phyloP scores from a whole-genome alignment of 2,329 filamentous ascomycete species.

The Epichloe typhina region DNA sequence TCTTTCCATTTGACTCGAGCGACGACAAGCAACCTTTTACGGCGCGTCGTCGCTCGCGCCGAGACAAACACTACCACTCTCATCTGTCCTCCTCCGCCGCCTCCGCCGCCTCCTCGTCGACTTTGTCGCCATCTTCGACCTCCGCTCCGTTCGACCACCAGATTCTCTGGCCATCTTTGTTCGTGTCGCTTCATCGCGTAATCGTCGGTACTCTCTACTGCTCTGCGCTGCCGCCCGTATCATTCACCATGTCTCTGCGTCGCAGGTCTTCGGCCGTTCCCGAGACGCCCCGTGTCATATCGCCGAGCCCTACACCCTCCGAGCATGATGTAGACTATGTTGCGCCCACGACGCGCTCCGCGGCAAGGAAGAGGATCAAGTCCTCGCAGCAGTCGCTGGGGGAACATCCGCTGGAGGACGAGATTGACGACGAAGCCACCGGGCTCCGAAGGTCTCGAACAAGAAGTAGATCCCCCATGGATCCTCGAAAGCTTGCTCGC shows the following conservation, averaged over 20 bases:
- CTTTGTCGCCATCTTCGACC: neutral
- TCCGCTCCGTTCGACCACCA: slow-evolving; percentile 8
- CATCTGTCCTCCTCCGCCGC: neutral
- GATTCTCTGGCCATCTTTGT: slow-evolving; percentile 32
- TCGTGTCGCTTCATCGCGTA: slow-evolving; percentile 33
- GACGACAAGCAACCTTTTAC: slow-evolving; percentile 9
- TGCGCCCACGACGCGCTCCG: slow-evolving; percentile 66
- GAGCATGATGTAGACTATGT: slow-evolving; percentile 37
- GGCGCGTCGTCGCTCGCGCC: slow-evolving; percentile 30
- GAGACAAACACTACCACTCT: slow-evolving; percentile 37
- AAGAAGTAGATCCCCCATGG: slow-evolving; percentile 57
- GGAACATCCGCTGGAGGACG: slow-evolving; percentile 43
- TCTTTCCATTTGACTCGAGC: slow-evolving; percentile 11
- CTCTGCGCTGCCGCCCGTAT: slow-evolving; percentile 48
- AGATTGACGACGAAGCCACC: slow-evolving; percentile 26
- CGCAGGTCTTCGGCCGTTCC: slow-evolving; percentile 42
- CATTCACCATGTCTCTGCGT: slow-evolving; percentile 38
- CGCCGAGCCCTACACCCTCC: slow-evolving; percentile 59
- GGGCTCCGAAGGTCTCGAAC: slow-evolving; percentile 51
- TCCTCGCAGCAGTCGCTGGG: slow-evolving; percentile 46
- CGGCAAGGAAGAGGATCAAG: slow-evolving; percentile 39
- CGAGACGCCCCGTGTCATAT: slow-evolving; percentile 74
- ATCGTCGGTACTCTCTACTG: slow-evolving; percentile 43
- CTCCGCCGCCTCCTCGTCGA: neutral
- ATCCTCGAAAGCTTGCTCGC: slow-evolving; percentile 35